A percentile compares a stretch with the other conserved stretches of the same genome.
phyloP scores from a whole-genome alignment of 805 yeast genomes.

The Saturnispora zaruensis region DNA sequence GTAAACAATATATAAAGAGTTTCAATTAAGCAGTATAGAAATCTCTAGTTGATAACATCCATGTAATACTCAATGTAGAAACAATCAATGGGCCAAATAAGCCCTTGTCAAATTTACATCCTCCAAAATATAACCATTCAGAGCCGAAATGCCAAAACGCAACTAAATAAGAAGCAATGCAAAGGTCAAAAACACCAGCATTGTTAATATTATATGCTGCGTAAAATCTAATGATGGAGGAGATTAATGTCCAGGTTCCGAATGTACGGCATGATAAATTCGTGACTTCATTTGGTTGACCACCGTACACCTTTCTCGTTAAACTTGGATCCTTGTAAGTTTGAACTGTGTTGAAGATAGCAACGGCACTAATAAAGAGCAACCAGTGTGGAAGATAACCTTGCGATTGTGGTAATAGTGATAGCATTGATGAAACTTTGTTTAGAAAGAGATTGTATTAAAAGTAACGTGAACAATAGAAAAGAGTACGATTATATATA shows the following conservation, averaged over 20 bases:
- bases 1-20: background rate
- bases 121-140: slow-evolving; percentile 75
- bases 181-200: slow-evolving; percentile 66
- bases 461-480: background rate
- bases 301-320: slow-evolving; percentile 73
- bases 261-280: slow-evolving; percentile 86
- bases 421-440: slow-evolving; percentile 5
- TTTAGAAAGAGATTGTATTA: background rate
- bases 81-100: slow-evolving; percentile 84
- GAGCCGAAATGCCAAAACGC: slow-evolving; percentile 78
- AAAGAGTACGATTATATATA: background rate
- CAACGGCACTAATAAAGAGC: slow-evolving; percentile 75
- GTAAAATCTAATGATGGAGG: slow-evolving; percentile 75
- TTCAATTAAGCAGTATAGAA: slow-evolving; percentile 34
- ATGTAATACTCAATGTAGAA: slow-evolving; percentile 57
- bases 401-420: slow-evolving; percentile 35
- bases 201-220: slow-evolving; percentile 73
- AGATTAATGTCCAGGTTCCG: slow-evolving; percentile 94
- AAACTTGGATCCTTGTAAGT: slow-evolving; percentile 64
- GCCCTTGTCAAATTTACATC: slow-evolving; percentile 81
- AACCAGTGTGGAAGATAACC: slow-evolving; percentile 73
- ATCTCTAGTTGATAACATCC: slow-evolving; percentile 74
- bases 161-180: slow-evolving; percentile 69
- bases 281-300: slow-evolving; percentile 48
- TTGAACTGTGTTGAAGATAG: slow-evolving; percentile 83